Base-by-base conservation (phyloP, 1,284 basidiomycete species). In the Ustilago cynodontis region DNA sequence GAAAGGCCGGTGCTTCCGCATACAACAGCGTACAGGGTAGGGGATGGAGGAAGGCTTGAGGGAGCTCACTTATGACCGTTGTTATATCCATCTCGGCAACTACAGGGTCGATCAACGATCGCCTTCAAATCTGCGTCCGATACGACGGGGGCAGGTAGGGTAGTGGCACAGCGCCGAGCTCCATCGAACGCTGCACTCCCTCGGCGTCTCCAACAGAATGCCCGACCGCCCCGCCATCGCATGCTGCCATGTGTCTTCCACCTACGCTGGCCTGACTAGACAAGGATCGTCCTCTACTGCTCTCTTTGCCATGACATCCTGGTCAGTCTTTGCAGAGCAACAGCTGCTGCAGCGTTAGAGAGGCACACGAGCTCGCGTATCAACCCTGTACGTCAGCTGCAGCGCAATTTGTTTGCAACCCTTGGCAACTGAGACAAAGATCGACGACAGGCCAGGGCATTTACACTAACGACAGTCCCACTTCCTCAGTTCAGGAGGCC, bases 361-460 rank as follows among this genome's bases (percentile, higher is more conserved):
- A 8, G 8, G 47, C 37, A 1, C 16, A 18, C 18, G 20, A 28
- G 24, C 47, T 26, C 24, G 47, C 47, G 26, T 53, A 43, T 24
- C 59, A 60, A 45, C 20, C 22, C 35, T 53, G 59, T 53, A 53
- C 2, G 49, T 60, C 50, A 50, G 59, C 59, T 60, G 59, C 59
- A 60, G 59, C 18, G 10, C 56, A 26, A 9, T 31, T 35, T 52
- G 50, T 52, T 52, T 52, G 50, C 50, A 49, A 49, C 22, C 14
- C 24, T 26, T 26, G 10, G 2, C 41, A 43, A 49, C 47, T 49
- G 47, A 49, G 14, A 45, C 24, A 37, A 56, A 45, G 54, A 56
- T 56, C 54, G 54, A 49, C 47, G 26, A 28, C 13, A 11, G 26
- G 47, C 47, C 11, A 49, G 24, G 47, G 47, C 22, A 29, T 8